These are phyloP conservation scores for Euphorbia celastroides DNA, from an alignment of 441 rosid genomes.

Conservation along the genomic window DNA sequence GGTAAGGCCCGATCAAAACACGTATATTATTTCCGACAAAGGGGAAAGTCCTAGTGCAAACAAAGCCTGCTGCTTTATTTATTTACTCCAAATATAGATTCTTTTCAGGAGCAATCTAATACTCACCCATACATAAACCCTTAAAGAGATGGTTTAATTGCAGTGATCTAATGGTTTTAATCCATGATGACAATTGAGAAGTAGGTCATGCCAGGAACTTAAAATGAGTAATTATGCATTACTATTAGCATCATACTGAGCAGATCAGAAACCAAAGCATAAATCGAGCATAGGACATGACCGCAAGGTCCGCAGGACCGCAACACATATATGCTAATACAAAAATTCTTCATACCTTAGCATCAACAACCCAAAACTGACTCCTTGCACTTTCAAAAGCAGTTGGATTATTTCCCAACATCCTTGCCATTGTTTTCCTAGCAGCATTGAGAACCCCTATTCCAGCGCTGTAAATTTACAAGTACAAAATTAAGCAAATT, in stretches of 20 bases:
- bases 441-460: conserved; percentile 98
- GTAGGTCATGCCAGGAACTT: too few relatives aligned
- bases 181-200: background rate
- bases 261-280: too few relatives aligned
- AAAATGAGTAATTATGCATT: too few relatives aligned
- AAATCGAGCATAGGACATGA: conserved; percentile 1
- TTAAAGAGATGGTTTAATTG: too few relatives aligned
- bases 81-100: background rate
- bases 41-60: background rate
- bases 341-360: conserved; percentile 47
- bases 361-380: conserved; percentile 99
- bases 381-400: conserved; percentile 94
- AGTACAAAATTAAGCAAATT: conserved; percentile 23
- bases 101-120: background rate
- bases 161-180: too few relatives aligned
- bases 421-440: conserved; percentile 97
- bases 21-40: background rate
- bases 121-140: background rate
- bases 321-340: conserved; percentile 10
- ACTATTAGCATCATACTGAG: too few relatives aligned
- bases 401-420: conserved; percentile 80
- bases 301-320: too few relatives aligned
- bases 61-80: background rate
- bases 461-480: conserved; percentile 73
- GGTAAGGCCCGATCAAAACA: too few relatives aligned